phyloP scores from a whole-genome alignment of 305 asterid species.

The Andrographis paniculata region DNA sequence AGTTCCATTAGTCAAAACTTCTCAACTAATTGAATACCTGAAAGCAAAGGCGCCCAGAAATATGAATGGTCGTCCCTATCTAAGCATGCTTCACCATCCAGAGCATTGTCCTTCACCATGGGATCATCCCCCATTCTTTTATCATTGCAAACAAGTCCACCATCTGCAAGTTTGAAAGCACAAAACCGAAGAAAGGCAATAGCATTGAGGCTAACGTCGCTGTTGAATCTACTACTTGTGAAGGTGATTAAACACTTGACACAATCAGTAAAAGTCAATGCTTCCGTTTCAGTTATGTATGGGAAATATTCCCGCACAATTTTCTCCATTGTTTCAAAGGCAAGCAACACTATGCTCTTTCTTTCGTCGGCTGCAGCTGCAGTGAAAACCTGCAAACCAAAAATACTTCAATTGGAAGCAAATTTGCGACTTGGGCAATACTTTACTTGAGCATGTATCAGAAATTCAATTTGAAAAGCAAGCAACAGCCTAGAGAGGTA shows the following conservation, averaged over 20 bases:
- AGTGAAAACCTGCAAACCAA: conserved; percentile 68
- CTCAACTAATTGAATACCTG: conserved; percentile 44
- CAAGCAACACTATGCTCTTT: conserved; percentile 88
- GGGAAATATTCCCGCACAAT: conserved; percentile 95
- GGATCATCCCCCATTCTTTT: conserved; percentile 44
- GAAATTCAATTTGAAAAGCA: not conserved
- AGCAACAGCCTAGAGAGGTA: not conserved
- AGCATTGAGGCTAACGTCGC: conserved; percentile 97
- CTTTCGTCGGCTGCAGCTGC: conserved; percentile 98
- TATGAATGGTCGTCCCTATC: conserved; percentile 56
- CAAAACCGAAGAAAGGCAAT: conserved; percentile 98
- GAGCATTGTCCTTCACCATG: conserved; percentile 32
- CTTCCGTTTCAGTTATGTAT: conserved; percentile 92
- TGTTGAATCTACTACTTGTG: conserved; percentile 91
- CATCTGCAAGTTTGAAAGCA: conserved; percentile 97
- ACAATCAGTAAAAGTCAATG: conserved; percentile 82
- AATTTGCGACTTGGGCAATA: conserved; percentile 3
- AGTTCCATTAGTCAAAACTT: conserved; percentile 12
- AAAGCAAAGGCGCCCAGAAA: conserved; percentile 92
- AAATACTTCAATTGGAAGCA: conserved; percentile 16
- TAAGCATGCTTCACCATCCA: conserved; percentile 39
- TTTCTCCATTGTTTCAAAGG: conserved; percentile 97
- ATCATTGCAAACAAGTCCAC: conserved; percentile 72
- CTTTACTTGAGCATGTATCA: conserved; percentile 8
- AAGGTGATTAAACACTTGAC: conserved; percentile 94